A percentile compares a stretch with the other conserved stretches of the same genome.
Conservation (phyloP, 2,329 filamentous ascomycete genomes). For the Colletotrichum cuscutae region DNA sequence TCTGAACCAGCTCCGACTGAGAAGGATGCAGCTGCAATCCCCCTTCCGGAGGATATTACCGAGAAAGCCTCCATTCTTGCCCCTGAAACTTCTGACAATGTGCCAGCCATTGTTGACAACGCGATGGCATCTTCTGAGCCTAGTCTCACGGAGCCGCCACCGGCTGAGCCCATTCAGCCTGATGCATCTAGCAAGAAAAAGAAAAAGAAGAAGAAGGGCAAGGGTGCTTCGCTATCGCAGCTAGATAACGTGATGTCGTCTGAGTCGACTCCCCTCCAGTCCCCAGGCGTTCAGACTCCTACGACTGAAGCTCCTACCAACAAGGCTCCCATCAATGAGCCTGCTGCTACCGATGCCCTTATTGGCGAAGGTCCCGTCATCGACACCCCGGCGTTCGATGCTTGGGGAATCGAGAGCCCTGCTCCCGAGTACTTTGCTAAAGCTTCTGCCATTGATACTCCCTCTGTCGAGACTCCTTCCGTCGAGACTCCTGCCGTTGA, state of each 20-base stretch:
- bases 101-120: background rate
- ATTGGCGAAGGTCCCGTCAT: background rate
- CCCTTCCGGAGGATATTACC: background rate
- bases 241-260: background rate
- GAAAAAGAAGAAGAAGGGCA: conserved; percentile 40
- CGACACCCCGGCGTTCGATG: background rate
- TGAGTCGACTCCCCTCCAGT: conserved; percentile 15
- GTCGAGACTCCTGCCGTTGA: background rate
- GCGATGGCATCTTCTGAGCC: conserved; percentile 5
- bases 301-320: background rate
- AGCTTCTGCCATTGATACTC: background rate
- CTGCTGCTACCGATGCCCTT: background rate
- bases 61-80: background rate
- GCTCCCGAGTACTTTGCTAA: background rate
- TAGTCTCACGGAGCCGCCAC: background rate
- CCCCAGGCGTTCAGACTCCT: background rate
- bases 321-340: background rate
- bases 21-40: background rate
- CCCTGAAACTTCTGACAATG: background rate
- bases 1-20: background rate
- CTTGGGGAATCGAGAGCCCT: background rate
- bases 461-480: background rate
- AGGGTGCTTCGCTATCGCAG: conserved; percentile 9
- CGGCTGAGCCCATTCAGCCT: conserved; percentile 17
- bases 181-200: conserved; percentile 37